Evolutionary conservation across 2,329 filamentous ascomycete genomes (phyloP).

Genomic region (Sporothrix sp.): DNA sequence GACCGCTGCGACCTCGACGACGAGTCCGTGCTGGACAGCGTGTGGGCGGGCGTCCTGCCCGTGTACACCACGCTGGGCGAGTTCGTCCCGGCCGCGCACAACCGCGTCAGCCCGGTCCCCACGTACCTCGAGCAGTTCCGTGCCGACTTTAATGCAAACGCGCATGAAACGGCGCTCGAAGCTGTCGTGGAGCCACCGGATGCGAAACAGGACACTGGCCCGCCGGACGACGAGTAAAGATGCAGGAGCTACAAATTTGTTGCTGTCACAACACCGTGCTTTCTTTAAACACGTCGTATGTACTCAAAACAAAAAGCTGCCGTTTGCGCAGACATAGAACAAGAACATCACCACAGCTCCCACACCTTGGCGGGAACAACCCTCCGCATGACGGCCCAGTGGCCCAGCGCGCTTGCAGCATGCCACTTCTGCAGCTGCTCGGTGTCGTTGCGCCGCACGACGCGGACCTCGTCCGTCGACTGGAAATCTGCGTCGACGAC

Average conservation of each 20-base stretch:
- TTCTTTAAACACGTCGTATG: neutral
- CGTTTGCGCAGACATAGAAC: too few species aligned
- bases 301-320: too few species aligned
- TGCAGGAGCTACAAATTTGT: too few species aligned
- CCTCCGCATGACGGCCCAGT: slow-evolving; percentile 86
- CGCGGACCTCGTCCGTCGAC: slow-evolving; percentile 34
- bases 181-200: slow-evolving; percentile 16
- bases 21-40: slow-evolving; percentile 28
- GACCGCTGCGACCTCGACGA: slow-evolving; percentile 40
- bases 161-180: slow-evolving; percentile 19
- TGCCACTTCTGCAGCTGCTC: slow-evolving; percentile 61
- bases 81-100: slow-evolving; percentile 51
- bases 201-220: neutral
- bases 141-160: slow-evolving; percentile 28
- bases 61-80: slow-evolving; percentile 54
- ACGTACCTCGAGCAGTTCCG: slow-evolving; percentile 44
- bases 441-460: slow-evolving; percentile 56
- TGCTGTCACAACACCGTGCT: too few species aligned
- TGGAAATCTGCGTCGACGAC: slow-evolving; percentile 44
- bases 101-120: slow-evolving; percentile 49
- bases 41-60: slow-evolving; percentile 52
- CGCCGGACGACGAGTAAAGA: neutral
- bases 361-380: slow-evolving; percentile 72
- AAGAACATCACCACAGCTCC: slow-evolving; percentile 62
- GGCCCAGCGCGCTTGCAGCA: slow-evolving; percentile 64